phyloP scores from a whole-genome alignment of 106 monocot species.

The Vanilla planifolia region DNA sequence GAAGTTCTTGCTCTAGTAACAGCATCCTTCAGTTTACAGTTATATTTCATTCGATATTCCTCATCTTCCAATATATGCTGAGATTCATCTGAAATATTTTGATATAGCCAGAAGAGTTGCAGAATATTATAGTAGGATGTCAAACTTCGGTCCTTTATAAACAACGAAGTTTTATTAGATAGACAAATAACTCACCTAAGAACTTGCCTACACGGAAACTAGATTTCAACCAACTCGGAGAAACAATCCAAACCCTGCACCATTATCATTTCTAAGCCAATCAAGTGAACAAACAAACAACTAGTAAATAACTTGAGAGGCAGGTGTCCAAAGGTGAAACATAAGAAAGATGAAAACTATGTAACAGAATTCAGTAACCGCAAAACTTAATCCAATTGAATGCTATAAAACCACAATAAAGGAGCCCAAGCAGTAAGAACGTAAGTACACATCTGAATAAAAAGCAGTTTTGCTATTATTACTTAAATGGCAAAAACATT shows the following conservation, averaged over 20 bases:
- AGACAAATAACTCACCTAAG: slow-evolving; percentile 53
- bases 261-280: background rate
- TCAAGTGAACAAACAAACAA: background rate
- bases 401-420: background rate
- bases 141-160: too few relatives aligned
- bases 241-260: slow-evolving; percentile 75
- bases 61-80: slow-evolving; percentile 54
- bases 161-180: background rate
- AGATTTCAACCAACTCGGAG: slow-evolving; percentile 67
- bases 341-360: background rate
- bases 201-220: slow-evolving; percentile 56
- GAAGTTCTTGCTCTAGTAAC: slow-evolving; percentile 51
- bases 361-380: background rate
- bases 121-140: background rate
- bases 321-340: background rate
- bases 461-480: background rate
- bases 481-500: too few relatives aligned
- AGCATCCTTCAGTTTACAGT: slow-evolving; percentile 44
- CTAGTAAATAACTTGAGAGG: background rate
- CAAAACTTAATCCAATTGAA: too few relatives aligned
- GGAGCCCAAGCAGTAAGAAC: background rate
- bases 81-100: slow-evolving; percentile 34
- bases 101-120: background rate
- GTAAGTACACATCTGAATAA: background rate
- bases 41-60: slow-evolving; percentile 58